Base-by-base conservation (phyloP, 129 eudicot genomes). In the Arctium minus region DNA sequence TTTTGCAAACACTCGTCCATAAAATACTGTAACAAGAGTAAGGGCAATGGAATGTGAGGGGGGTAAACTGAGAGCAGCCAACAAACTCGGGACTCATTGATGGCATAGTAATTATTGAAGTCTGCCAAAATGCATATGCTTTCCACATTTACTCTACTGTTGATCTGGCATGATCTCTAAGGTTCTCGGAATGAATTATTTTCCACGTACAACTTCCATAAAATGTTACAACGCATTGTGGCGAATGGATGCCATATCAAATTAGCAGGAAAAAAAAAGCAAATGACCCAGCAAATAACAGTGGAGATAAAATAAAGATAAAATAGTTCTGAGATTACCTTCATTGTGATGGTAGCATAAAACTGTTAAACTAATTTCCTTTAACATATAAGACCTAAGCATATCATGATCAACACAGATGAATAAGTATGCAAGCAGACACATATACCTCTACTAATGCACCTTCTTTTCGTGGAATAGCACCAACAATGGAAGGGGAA, bases 1-100 rank as follows among this genome's bases (percentile, higher is more conserved):
- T 88, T 91, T 87, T 93, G 92, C 78, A 96, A 86, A 75, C 98
- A 96, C 74, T 91, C 95, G 64, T 96, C 99, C 99, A 96, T 96
- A 89, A 93, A 96, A 79, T 80, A 92, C 99, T 96, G 89, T 37
- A 40, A 82, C 37, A 4, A 67, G 78, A 75, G 38, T 35, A 75
- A 80, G 39, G 69, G 9, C 4, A 9, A 30, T 64, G 32, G 12
- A 44, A 30, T 62, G 31, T 44, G 13, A 65, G 39, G n/a, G 69
- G 33, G n/a, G 32, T 18, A 50, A 60, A 75, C 65, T 18, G 31
- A 27, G 64, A 33, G 31, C 11, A 22, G 46, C 11, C 13, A 22
- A 39, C 37, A 44, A 42, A 42, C 18, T 38, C 27, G 29, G 29
- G 67, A 56, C 67, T 60, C 29, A 18, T 60, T n/a, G 8, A 60